phyloP scores from a whole-genome alignment of 192 early-diverging fungal species.

The Jimgerdemannia flammicorona region DNA sequence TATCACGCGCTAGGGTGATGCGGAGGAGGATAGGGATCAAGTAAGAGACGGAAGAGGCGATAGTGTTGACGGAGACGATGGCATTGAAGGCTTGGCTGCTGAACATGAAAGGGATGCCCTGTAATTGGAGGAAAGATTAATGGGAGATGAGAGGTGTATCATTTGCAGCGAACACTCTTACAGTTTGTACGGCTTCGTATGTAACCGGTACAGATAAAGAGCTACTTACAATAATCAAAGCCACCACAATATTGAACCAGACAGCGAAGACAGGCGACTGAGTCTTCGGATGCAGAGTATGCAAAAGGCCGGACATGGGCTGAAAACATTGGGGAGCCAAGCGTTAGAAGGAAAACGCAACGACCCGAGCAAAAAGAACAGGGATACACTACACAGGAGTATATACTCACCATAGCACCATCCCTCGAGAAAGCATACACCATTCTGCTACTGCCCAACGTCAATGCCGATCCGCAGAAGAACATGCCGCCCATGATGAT shows the following conservation, averaged over 20 bases:
- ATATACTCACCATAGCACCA: conserved; percentile 31
- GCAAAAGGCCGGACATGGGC: conserved; percentile 36
- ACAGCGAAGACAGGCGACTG: conserved; percentile 47
- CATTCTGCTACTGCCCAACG: conserved; percentile 50
- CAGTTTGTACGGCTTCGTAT: neutral
- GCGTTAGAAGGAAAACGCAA: neutral
- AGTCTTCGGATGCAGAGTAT: conserved; percentile 29
- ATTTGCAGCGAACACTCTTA: neutral
- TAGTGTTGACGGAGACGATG: conserved; percentile 55
- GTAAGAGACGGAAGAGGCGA: conserved; percentile 49
- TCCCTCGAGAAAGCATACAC: conserved; percentile 56
- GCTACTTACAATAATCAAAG: conserved; percentile 18
- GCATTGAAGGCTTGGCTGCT: conserved; percentile 48
- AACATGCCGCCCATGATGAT: conserved; percentile 52
- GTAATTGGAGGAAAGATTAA: neutral
- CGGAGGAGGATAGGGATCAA: conserved; percentile 49
- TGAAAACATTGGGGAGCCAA: neutral
- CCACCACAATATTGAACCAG: conserved; percentile 46
- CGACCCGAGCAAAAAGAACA: neutral
- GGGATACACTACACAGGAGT: neutral
- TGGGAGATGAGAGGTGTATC: conserved; percentile 23
- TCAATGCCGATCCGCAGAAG: conserved; percentile 49
- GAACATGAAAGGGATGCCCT: conserved; percentile 43
- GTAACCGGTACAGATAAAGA: conserved; percentile 6
- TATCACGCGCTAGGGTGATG: conserved; percentile 34